These are phyloP conservation scores for Epichloe sylvatica DNA, from an alignment of 2,329 filamentous ascomycete species.

Conservation along the genomic window DNA sequence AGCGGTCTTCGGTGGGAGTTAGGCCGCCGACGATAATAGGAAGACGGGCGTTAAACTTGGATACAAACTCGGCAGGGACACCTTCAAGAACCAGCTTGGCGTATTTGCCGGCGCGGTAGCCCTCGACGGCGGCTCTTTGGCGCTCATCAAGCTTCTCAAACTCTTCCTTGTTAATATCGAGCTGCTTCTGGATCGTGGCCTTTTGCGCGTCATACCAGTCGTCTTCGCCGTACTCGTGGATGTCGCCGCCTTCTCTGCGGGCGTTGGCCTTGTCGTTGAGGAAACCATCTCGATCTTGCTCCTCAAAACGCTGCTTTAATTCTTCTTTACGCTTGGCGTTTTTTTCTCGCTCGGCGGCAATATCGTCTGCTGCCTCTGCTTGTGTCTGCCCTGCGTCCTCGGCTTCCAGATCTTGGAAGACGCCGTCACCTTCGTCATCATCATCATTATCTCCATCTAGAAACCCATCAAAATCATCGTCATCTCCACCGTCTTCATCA, in stretches of 20 bases:
- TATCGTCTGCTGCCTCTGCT: slow-evolving; percentile 29
- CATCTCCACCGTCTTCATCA: slow-evolving; percentile 32
- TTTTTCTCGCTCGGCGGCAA: slow-evolving; percentile 80
- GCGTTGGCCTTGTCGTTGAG: slow-evolving; percentile 76
- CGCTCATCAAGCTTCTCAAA: slow-evolving; percentile 76
- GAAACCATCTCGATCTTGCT: slow-evolving; percentile 94
- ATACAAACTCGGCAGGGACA: slow-evolving; percentile 81
- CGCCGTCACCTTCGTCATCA: slow-evolving; percentile 61
- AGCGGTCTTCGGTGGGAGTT: slow-evolving; percentile 83
- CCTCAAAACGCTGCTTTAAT: slow-evolving; percentile 84
- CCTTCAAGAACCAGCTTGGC: slow-evolving; percentile 79
- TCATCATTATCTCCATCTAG: slow-evolving; percentile 44
- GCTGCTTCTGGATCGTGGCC: slow-evolving; percentile 83
- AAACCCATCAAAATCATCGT: slow-evolving; percentile 42
- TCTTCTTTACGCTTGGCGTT: slow-evolving; percentile 92
- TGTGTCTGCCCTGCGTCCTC: slow-evolving; percentile 24
- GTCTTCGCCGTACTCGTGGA: slow-evolving; percentile 85
- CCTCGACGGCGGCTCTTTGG: slow-evolving; percentile 74
- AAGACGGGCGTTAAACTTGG: slow-evolving; percentile 64
- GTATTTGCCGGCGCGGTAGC: slow-evolving; percentile 83
- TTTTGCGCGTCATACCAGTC: slow-evolving; percentile 99
- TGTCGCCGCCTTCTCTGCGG: slow-evolving; percentile 50
- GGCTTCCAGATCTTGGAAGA: slow-evolving; percentile 68
- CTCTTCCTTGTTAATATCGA: slow-evolving; percentile 91
- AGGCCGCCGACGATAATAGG: slow-evolving; percentile 87